phyloP scores from a whole-genome alignment of 805 yeast genomes.

The Wilhelminamyces savonicus region DNA sequence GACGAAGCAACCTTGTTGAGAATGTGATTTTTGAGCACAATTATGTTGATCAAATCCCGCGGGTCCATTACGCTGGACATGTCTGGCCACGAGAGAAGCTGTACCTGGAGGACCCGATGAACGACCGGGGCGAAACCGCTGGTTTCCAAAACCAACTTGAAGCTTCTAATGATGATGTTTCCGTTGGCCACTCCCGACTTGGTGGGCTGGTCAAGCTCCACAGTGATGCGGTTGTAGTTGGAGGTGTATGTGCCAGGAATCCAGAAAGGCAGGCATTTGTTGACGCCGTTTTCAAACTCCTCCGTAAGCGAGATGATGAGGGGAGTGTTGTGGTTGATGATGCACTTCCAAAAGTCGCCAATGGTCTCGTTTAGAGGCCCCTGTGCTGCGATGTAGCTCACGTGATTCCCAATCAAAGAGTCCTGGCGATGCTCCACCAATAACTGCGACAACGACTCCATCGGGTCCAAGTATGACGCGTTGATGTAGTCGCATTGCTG shows the following conservation, averaged over 20 bases:
- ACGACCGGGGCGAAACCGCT: too few species aligned
- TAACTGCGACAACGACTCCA: slow-evolving; percentile 4
- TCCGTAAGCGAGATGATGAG: slow-evolving; percentile 72
- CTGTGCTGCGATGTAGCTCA: slow-evolving; percentile 74
- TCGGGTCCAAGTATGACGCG: slow-evolving; percentile 64
- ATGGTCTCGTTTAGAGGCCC: slow-evolving; percentile 77
- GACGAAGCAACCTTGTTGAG: slow-evolving; percentile 4
- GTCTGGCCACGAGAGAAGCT: slow-evolving; percentile 79
- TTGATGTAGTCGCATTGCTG: slow-evolving; percentile 60
- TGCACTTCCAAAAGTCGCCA: slow-evolving; percentile 80
- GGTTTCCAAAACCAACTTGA: slow-evolving; percentile 37
- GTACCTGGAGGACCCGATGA: slow-evolving; percentile 52
- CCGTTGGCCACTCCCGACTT: slow-evolving; percentile 3
- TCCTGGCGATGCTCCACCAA: slow-evolving; percentile 2
- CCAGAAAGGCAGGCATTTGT: slow-evolving; percentile 82
- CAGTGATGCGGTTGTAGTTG: slow-evolving; percentile 17
- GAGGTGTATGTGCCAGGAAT: slow-evolving; percentile 45
- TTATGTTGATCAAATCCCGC: slow-evolving; percentile 45
- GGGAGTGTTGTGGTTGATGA: slow-evolving; percentile 55
- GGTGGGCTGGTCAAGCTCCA: slow-evolving; percentile 16
- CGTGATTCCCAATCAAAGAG: slow-evolving; percentile 4
- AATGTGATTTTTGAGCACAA: slow-evolving; percentile 24
- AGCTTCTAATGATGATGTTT: slow-evolving; percentile 32
- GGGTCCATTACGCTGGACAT: slow-evolving; percentile 57
- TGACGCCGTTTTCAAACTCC: slow-evolving; percentile 67